These are phyloP conservation scores for Backusella psychrophila DNA, from an alignment of 192 early-diverging fungal genomes.

Conservation along the genomic window DNA sequence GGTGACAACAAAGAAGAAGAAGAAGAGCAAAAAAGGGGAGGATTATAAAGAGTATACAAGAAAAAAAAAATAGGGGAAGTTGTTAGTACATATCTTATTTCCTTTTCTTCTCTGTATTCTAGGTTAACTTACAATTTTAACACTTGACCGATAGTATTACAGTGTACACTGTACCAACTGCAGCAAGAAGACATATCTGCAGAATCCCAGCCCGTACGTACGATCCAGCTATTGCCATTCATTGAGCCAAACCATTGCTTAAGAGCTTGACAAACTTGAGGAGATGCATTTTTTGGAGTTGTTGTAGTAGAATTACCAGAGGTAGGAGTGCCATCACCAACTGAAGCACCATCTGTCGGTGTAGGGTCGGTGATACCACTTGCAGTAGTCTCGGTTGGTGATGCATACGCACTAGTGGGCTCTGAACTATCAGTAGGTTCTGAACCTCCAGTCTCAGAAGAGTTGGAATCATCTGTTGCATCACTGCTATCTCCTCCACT, in stretches of 20 bases:
- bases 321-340: neutral
- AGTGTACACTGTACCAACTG: conserved; percentile 25
- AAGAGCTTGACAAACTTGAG: conserved; percentile 17
- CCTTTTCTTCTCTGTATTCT: neutral
- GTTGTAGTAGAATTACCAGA: neutral
- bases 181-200: conserved; percentile 33
- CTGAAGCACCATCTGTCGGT: neutral
- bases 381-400: neutral
- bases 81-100: neutral
- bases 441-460: neutral
- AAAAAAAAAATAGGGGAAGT: neutral
- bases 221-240: conserved; percentile 25
- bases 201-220: conserved; percentile 27
- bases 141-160: conserved; percentile 27
- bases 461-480: neutral
- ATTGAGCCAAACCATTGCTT: conserved; percentile 20
- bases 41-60: neutral
- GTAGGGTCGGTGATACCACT: neutral
- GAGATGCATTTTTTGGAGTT: neutral
- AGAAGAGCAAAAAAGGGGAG: neutral
- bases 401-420: neutral
- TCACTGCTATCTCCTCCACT: neutral
- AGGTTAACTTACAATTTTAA: conserved; percentile 21
- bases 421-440: neutral
- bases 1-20: neutral